Evolutionary conservation across 331 rosid genomes (phyloP), one percentile per base, ranked within the genome.

Genomic region (Erythrophleum ivorense): DNA sequence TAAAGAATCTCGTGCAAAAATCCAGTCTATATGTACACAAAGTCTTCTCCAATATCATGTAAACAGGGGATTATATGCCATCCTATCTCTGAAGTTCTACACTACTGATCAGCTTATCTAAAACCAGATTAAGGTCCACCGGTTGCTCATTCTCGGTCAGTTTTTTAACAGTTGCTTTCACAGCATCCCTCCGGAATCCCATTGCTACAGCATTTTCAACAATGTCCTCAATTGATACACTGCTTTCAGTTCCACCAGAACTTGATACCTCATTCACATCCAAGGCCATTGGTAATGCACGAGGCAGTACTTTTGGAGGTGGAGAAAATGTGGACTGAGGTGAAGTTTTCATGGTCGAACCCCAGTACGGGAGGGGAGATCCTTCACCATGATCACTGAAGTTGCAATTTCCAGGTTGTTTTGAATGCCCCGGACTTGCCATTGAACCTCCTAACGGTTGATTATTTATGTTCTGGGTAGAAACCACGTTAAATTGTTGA

Each of bases 121-220:
- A 21, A 11, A 70, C 57, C 75, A 70, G 40, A 70, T 70, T 70
- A 46, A 70, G 57, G 40, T 70, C 40, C 57, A 46, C 40, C 2
- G 38, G 36, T 45, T 70, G 75, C 38, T 49, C 57, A 70, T 70
- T 70, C 75, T 46, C 75, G 15, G 75, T 24, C 57, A 70, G 40
- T 48, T 70, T 70, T 46, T 46, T 46, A 70, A 70, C 75, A 3
- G 55, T 21, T 46, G 75, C 58, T 46, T 46, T 82, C 84, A 88
- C 91, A 38, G 59, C 8, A 78, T 86, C 89, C 77, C 89, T 86
- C 68, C 85, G 83, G 63, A 88, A 88, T 77, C 91, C 89, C 89
- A 88, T 88, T 4, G 80, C 84, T 9, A 86, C 91, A 63, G 85
- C 86, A 57, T 84, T 69, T 16, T 84, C 87, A 76, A 84, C 45